Evolutionary conservation across 495 filamentous ascomycete species (phyloP), one percentile per base, ranked within the genome.

Genomic region (Cryomyces antarcticus): DNA sequence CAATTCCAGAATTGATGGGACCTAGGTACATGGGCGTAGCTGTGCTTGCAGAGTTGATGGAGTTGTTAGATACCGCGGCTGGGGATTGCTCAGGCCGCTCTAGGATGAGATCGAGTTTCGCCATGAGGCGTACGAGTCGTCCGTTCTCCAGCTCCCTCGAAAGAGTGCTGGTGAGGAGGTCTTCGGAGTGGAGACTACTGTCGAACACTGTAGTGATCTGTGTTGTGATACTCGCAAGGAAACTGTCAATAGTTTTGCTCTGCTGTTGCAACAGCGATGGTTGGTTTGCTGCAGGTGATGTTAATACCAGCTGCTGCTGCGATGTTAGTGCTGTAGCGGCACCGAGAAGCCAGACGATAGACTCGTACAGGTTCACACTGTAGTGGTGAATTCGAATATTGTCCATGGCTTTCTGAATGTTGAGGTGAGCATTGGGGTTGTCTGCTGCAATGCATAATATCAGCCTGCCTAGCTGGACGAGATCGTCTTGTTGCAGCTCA

Each of bases 21-120:
- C n/a, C n/a, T n/a, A n/a, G n/a, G n/a, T n/a, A n/a, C n/a, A n/a
- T n/a, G n/a, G n/a, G n/a, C n/a, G n/a, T n/a, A n/a, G n/a, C n/a
- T n/a, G n/a, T n/a, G n/a, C n/a, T n/a, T n/a, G n/a, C n/a, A n/a
- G n/a, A n/a, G n/a, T n/a, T n/a, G n/a, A n/a, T n/a, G n/a, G n/a
- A n/a, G n/a, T n/a, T n/a, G n/a, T n/a, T n/a, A n/a, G n/a, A n/a
- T n/a, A n/a, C n/a, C n/a, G n/a, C n/a, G n/a, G n/a, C n/a, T n/a
- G n/a, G n/a, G n/a, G n/a, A n/a, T n/a, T n/a, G n/a, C 52, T 95
- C 88, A 2, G 82, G 84, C 4, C 89, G 78, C 52, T 96, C 89
- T 51, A 82, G 83, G 49, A 97, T 73, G 43, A 80, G 69, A 42
- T 77, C 77, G 37, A 97, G 62, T 58, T 97, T 97, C 43, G 75